Evolutionary conservation across 2,329 filamentous ascomycete genomes (phyloP), one percentile per base, ranked within the genome.

Genomic region (Aspergillus niger): DNA sequence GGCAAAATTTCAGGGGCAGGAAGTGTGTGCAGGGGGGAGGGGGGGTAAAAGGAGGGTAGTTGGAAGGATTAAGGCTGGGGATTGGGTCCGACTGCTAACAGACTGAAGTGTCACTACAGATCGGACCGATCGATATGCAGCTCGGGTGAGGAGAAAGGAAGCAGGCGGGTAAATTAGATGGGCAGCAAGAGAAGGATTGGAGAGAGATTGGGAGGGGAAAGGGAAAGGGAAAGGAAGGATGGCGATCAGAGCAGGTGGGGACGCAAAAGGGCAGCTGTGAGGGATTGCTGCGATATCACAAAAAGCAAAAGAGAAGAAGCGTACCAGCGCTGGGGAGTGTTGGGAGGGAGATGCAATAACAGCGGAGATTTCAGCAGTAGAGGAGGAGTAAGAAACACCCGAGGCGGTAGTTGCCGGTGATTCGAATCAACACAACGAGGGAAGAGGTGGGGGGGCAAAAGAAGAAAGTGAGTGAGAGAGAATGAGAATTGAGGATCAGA

Each of bases 61-160:
- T 17, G 36, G 24, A 17, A 43, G 38, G 48, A 36, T 17, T 54
- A 49, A 52, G 43, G 47, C 43, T 56, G 58, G 59, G 43, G 43
- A 52, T 30, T 38, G 60, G 36, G 53, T 47, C 60, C 63, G 50
- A 51, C 54, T 59, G 61, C 63, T 64, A 62, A 59, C 65, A 53
- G 59, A 59, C 28, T 61, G 57, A 56, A 63, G 58, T 61, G 62
- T 62, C 60, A 65, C 61, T 61, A 66, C 64, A 62, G 62, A 66
- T 65, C 61, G 62, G 59, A 61, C 63, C 50, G 55, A 60, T 63
- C 57, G 63, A 61, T 57, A 58, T 62, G 63, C 59, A 59, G 64
- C 50, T 56, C 52, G 58, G 58, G 44, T 61, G 55, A 52, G 54
- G 59, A 54, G 44, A 50, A 43, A 13, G 56, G 38, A 55, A 57